Evolutionary conservation across 2,329 filamentous ascomycete genomes (phyloP).

Genomic region (Aspergillus calidoustus): DNA sequence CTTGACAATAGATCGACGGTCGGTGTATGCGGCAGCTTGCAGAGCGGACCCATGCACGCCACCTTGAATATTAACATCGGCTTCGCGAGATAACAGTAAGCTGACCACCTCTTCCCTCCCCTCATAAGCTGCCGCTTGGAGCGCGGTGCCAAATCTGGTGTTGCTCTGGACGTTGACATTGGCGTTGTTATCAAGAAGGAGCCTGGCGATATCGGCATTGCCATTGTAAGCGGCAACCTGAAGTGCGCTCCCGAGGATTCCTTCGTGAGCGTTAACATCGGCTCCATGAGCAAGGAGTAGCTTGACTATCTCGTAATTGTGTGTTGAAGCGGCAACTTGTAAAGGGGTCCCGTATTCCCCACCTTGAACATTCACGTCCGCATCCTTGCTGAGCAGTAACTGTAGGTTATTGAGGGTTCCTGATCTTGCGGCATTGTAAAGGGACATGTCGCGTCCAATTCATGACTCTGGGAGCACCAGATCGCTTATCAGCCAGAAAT

Average conservation of each 20-base stretch:
- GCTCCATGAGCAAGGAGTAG: background rate
- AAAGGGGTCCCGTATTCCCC: background rate
- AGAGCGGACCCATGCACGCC: background rate
- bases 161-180: background rate
- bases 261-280: background rate
- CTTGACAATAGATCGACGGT: background rate
- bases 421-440: background rate
- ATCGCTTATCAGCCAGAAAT: background rate
- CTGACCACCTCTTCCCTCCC: background rate
- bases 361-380: background rate
- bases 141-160: background rate
- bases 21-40: background rate
- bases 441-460: background rate
- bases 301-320: background rate
- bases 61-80: background rate
- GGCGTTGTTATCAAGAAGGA: background rate
- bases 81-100: background rate
- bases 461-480: background rate
- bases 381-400: background rate
- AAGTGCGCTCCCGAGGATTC: background rate
- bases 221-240: background rate
- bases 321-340: background rate
- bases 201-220: background rate
- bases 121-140: background rate
- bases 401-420: background rate